Evolutionary conservation across 208 protist genomes (phyloP), one percentile per base, ranked within the genome.

Genomic region (Wallacemonas sp.): DNA sequence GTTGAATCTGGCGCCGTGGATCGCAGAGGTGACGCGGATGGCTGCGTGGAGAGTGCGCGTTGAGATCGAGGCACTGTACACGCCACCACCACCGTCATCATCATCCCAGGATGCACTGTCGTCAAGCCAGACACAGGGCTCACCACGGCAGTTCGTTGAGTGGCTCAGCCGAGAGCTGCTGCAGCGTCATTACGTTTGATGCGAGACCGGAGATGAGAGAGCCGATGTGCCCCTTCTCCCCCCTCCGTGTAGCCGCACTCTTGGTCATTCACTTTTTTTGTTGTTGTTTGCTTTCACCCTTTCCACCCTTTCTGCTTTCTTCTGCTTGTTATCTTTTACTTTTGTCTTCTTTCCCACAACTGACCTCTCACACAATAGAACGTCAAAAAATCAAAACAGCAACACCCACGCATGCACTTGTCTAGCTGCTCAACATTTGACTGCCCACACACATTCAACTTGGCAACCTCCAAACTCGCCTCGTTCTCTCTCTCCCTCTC

Each of bases 131-230:
- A 9, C 56, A 29, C 23, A 46, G 19, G 38, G 19, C 38, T 34
- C 49, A 57, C 32, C 56, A 19, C 4, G 44, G 36, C 47, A 27
- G 14, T 81, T 81, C 48, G 46, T 58, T 27, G 33, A 64, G 54
- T 85, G 78, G 83, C 75, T 85, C 1, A 61, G 71, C 14, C 65
- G 80, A 23, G 60, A 64, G 26, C 41, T 83, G 14, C 67, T 88
- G 26, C 57, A 65, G 11, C 82, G 68, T 17, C 66, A 76, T 29
- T 85, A 80, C 43, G 67, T 83, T 63, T 74, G 34, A 72, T 4
- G 36, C 16, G 8, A 21, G 49, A 8, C 19, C 33, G 44, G 41
- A 47, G 21, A 48, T 5, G 32, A 30, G 32, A 39, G 32, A 46
- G 32, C 1, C 11, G 2, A 19, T 62, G 52, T 12, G 41, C 57